These are phyloP conservation scores for Phlyctochytrium planicorne DNA, from an alignment of 192 early-diverging fungal species.

Conservation along the genomic window DNA sequence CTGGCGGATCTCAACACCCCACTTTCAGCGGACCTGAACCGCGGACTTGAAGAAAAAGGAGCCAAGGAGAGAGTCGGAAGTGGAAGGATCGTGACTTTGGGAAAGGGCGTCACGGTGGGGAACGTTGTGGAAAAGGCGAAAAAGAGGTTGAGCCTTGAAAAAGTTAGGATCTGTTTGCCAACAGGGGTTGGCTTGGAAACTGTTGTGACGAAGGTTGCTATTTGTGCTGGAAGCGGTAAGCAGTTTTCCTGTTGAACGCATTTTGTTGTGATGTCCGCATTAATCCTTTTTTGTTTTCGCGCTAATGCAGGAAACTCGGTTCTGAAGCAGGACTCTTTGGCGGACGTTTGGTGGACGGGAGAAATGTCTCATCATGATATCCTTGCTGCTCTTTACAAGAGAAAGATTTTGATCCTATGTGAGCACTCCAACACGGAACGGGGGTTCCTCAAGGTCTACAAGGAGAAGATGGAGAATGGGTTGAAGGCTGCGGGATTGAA, in stretches of 20 bases:
- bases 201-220: conserved; percentile 73
- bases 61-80: too few species aligned
- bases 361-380: conserved; percentile 97
- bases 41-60: too few species aligned
- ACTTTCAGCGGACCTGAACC: too few species aligned
- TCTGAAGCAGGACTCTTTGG: conserved; percentile 44
- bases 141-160: conserved; percentile 57
- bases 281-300: too few species aligned
- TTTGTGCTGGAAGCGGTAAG: conserved; percentile 87
- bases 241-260: neutral
- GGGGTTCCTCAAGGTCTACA: conserved; percentile 68
- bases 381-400: conserved; percentile 72
- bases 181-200: neutral
- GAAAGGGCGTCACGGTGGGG: conserved; percentile 55
- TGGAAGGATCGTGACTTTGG: conserved; percentile 4
- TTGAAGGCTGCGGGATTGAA: conserved; percentile 46
- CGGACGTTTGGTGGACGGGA: conserved; percentile 88
- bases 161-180: conserved; percentile 40
- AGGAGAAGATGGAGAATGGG: conserved; percentile 61
- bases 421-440: conserved; percentile 93
- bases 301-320: conserved; percentile 58
- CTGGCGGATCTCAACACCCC: neutral
- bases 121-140: conserved; percentile 65
- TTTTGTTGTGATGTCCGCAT: neutral
- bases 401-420: conserved; percentile 80